Percentiles rank a stretch among this genome's conserved stretches.
Conservation (phyloP, 257 asterid species). For the Dorcoceras hygrometricum region DNA sequence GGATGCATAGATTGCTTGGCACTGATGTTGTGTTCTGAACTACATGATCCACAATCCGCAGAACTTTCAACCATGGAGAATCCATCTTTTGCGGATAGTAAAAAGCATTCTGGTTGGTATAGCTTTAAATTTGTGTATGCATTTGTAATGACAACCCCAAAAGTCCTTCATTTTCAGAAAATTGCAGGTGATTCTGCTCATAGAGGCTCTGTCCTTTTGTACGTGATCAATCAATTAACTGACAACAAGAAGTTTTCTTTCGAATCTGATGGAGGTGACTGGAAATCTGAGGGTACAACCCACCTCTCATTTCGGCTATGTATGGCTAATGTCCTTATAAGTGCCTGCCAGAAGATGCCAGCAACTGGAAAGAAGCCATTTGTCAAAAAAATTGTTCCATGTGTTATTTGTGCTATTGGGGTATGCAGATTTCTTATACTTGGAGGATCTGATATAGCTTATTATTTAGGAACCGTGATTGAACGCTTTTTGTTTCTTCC, state of each 20-base stretch:
- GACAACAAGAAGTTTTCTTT: constrained; percentile 28
- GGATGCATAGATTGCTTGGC: constrained; percentile 96
- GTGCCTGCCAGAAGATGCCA: constrained; percentile 77
- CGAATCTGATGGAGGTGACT: constrained; percentile 29
- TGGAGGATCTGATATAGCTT: constrained; percentile 11
- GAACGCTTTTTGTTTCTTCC: constrained; percentile 19
- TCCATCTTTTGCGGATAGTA: constrained; percentile 8
- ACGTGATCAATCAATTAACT: constrained; percentile 52
- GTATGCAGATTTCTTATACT: constrained; percentile 26
- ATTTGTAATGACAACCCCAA: constrained; percentile 13
- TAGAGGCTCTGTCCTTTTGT: constrained; percentile 43
- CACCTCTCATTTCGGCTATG: constrained; percentile 63
- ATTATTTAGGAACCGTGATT: neutral
- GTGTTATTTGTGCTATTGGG: constrained; percentile 41
- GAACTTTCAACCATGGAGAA: constrained; percentile 29
- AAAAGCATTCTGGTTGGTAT: constrained; percentile 19
- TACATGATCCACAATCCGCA: constrained; percentile 42
- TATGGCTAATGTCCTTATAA: constrained; percentile 89
- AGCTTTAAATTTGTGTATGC: neutral
- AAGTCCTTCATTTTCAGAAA: constrained; percentile 14
- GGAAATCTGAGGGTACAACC: constrained; percentile 23
- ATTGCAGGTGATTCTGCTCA: constrained; percentile 40
- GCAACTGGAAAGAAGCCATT: constrained; percentile 52
- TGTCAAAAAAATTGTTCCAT: constrained; percentile 51
- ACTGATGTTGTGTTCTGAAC: constrained; percentile 68